Conservation (phyloP, 768 basidiomycete genomes). For the Boletus rubescentipes region DNA sequence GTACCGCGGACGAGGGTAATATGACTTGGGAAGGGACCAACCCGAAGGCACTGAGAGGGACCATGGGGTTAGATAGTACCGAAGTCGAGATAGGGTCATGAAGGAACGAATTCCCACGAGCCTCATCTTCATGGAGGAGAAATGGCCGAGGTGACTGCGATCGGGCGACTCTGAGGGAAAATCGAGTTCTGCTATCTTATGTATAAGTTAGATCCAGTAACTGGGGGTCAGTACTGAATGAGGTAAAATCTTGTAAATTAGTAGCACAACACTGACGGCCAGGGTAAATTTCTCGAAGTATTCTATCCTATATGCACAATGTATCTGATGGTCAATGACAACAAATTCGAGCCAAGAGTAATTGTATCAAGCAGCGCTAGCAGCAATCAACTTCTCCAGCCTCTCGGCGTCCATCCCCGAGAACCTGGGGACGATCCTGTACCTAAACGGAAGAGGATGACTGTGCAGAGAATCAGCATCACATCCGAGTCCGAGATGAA, state of each 20-base stretch:
- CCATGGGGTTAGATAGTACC: slow-evolving; percentile 64
- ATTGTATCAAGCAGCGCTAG: neutral
- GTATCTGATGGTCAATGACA: too few relatives aligned
- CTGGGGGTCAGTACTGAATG: too few relatives aligned
- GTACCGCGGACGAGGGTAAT: slow-evolving; percentile 64
- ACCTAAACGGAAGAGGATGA: neutral
- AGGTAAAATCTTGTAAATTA: too few relatives aligned
- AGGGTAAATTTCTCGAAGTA: too few relatives aligned
- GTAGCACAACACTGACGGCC: too few relatives aligned
- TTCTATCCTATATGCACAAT: too few relatives aligned
- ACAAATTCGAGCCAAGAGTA: neutral
- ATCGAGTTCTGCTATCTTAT: too few relatives aligned
- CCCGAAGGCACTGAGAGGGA: slow-evolving; percentile 43
- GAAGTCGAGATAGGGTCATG: slow-evolving; percentile 61
- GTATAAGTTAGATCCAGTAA: too few relatives aligned
- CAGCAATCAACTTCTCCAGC: neutral
- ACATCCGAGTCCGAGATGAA: neutral
- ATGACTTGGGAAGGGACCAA: slow-evolving; percentile 65
- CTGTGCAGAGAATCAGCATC: neutral
- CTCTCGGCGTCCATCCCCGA: neutral
- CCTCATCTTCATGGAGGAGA: too few relatives aligned
- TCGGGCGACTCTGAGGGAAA: too few relatives aligned
- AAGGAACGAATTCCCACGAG: too few relatives aligned
- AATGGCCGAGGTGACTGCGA: too few relatives aligned
- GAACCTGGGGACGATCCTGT: neutral